Evolutionary conservation across 768 basidiomycete genomes (phyloP).

Genomic region (Mycena sanguinolenta): DNA sequence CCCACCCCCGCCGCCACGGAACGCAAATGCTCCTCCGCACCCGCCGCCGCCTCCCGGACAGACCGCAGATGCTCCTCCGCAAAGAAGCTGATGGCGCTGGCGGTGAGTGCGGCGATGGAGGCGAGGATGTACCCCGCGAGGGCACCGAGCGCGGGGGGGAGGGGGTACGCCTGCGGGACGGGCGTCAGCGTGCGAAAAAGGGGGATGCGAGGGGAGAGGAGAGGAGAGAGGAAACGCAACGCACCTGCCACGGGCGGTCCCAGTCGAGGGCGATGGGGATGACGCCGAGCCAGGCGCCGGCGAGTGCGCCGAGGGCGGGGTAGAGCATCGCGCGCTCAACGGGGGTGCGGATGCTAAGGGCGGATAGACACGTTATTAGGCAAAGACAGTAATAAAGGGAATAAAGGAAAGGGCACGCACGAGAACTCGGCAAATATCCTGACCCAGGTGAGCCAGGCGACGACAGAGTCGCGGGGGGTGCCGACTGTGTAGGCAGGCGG

Average conservation of each 20-base stretch:
- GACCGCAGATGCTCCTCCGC: constrained; percentile 54
- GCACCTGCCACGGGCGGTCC: constrained; percentile 97
- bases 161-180: constrained; percentile 84
- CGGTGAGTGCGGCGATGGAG: constrained; percentile 65
- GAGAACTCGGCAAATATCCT: constrained; percentile 84
- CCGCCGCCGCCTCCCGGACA: constrained; percentile 8
- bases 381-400: neutral
- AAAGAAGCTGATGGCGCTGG: constrained; percentile 55
- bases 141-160: constrained; percentile 82
- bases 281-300: constrained; percentile 84
- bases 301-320: too few relatives aligned
- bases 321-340: constrained; percentile 86
- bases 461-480: constrained; percentile 59
- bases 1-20: too few relatives aligned
- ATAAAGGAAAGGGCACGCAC: constrained; percentile 57
- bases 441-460: constrained; percentile 77
- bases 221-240: constrained; percentile 35
- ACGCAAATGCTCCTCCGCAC: too few relatives aligned
- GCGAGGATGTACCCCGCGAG: constrained; percentile 76
- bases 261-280: constrained; percentile 94
- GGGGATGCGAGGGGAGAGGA: neutral
- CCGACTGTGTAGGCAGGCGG: constrained; percentile 81
- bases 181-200: constrained; percentile 8
- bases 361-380: constrained; percentile 3
- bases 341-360: constrained; percentile 65